Conservation (phyloP, 169 alveolate genomes). For the Miamiensis avidus region DNA sequence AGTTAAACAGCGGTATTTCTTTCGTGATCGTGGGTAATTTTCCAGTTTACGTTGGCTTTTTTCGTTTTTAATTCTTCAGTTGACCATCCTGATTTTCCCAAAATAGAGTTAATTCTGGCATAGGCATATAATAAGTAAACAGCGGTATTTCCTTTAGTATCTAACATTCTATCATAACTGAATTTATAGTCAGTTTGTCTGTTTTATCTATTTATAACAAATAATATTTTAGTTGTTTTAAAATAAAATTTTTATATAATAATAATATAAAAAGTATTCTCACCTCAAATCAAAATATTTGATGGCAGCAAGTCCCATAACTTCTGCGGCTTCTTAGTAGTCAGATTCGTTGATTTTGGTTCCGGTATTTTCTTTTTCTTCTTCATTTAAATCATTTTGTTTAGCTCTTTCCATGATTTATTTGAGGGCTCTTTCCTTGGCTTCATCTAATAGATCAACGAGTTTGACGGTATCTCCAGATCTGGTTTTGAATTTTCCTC, state of each 20-base stretch:
- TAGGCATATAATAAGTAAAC: constrained; percentile 94
- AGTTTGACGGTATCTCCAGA: constrained; percentile 94
- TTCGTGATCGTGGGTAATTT: constrained; percentile 75
- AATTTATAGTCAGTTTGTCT: constrained; percentile 94
- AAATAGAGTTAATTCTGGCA: constrained; percentile 95
- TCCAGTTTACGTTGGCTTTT: constrained; percentile 23
- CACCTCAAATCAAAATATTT: constrained; percentile 97
- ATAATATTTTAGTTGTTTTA: no score
- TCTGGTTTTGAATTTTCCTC: constrained; percentile 96
- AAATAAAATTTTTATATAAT: no score
- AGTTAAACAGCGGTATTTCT: constrained; percentile 76
- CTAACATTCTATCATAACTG: constrained; percentile 97
- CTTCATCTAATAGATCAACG: constrained; percentile 95
- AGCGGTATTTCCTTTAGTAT: constrained; percentile 98
- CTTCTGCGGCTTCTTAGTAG: constrained; percentile 88
- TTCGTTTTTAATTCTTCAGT: constrained; percentile 11
- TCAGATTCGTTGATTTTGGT: constrained; percentile 71
- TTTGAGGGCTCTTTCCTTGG: constrained; percentile 92
- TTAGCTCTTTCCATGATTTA: constrained; percentile 67
- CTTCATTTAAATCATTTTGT: constrained; percentile 28
- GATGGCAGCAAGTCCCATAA: constrained; percentile 97
- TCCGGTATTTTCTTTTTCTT: constrained; percentile 23
- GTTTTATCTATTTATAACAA: constrained; percentile 59
- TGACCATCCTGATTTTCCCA: constrained; percentile 85
- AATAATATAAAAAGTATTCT: no score